phyloP scores from a whole-genome alignment of 805 yeast genomes.

The Isabelozyma heimii region DNA sequence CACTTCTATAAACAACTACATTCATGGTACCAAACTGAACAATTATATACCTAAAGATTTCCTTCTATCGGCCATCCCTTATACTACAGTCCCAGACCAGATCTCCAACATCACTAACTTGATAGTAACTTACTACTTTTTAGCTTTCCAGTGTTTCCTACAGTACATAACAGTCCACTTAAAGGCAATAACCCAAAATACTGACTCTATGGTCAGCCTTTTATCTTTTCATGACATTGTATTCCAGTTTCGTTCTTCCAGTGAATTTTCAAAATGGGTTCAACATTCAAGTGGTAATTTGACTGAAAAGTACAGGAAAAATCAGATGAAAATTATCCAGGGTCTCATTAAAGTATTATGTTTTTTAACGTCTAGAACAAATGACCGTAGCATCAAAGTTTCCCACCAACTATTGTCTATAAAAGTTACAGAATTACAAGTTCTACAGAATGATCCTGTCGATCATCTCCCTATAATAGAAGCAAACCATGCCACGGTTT shows the following conservation, averaged over 20 bases:
- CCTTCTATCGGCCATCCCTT: conserved; percentile 6
- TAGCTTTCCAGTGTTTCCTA: conserved; percentile 22
- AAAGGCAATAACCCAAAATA: conserved; percentile 7
- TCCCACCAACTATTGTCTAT: conserved; percentile 7
- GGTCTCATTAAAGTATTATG: conserved; percentile 22
- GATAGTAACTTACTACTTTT: conserved; percentile 25
- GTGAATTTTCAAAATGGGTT: conserved; percentile 23
- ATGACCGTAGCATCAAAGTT: conserved; percentile 1
- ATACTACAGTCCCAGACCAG: neutral
- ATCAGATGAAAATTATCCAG: conserved; percentile 19
- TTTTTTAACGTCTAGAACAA: conserved; percentile 6
- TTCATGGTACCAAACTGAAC: neutral
- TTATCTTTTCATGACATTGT: conserved; percentile 12
- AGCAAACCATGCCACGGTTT: neutral
- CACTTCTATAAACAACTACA: neutral
- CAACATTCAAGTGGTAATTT: conserved; percentile 4
- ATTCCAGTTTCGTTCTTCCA: conserved; percentile 11
- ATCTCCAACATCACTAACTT: conserved; percentile 5
- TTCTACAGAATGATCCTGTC: neutral
- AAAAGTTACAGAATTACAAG: conserved; percentile 8
- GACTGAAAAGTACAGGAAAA: conserved; percentile 15
- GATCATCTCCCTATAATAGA: neutral
- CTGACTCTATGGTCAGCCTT: conserved; percentile 8
- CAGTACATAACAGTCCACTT: conserved; percentile 18
- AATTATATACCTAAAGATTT: neutral